Conservation (phyloP, 2,329 filamentous ascomycete genomes). For the Hymenoscyphus infarciens region DNA sequence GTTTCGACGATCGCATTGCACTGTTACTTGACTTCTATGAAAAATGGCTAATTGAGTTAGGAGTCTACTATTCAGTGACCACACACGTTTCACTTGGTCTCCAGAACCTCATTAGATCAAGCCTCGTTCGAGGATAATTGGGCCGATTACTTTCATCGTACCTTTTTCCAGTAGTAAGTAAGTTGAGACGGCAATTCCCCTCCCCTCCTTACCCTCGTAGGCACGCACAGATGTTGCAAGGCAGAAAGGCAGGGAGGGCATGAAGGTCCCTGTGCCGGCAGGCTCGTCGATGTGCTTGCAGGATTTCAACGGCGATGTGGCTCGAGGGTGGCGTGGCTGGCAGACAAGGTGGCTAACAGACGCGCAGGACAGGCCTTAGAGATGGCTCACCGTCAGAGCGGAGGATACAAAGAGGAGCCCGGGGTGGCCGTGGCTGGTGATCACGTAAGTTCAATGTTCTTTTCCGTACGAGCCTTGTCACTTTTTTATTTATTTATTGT, state of each 20-base stretch:
- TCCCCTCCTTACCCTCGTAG: conserved; percentile 16
- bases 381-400: conserved; percentile 35
- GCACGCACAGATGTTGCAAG: conserved; percentile 29
- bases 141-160: conserved; percentile 12
- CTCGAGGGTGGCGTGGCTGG: conserved; percentile 19
- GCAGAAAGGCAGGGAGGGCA: conserved; percentile 17
- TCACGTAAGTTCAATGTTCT: conserved; percentile 41
- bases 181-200: conserved; percentile 23
- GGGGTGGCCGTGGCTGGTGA: conserved; percentile 37
- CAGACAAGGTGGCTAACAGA: conserved; percentile 22
- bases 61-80: background rate
- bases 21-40: conserved; percentile 11
- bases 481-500: conserved; percentile 13
- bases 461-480: conserved; percentile 11
- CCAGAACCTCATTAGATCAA: conserved; percentile 16
- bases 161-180: conserved; percentile 24
- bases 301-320: conserved; percentile 20
- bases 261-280: conserved; percentile 23
- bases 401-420: conserved; percentile 45
- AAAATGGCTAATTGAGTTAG: conserved; percentile 20
- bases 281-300: conserved; percentile 11
- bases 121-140: conserved; percentile 13
- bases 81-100: conserved; percentile 25
- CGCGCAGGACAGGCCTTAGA: conserved; percentile 20
- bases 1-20: conserved; percentile 26